phyloP scores from a whole-genome alignment of 306 rosid genomes.

The Cucumis sativus region DNA sequence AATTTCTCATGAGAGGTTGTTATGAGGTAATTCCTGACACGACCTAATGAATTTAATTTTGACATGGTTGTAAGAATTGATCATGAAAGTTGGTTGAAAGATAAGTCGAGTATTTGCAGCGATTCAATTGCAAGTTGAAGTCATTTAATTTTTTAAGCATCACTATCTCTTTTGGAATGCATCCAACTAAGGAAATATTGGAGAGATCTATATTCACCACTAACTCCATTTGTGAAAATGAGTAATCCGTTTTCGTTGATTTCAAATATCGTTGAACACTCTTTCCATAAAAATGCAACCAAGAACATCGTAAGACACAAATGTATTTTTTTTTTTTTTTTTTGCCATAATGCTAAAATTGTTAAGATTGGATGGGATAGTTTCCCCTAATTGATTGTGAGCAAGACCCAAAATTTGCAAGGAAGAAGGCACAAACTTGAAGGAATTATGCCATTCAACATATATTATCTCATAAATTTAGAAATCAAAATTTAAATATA shows the following conservation, averaged over 20 bases:
- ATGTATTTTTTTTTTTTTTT: too few relatives aligned
- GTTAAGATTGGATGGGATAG: background rate
- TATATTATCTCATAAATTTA: background rate
- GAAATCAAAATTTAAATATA: background rate
- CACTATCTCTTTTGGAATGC: background rate
- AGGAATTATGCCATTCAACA: background rate
- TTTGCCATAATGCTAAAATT: too few relatives aligned
- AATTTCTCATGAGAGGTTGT: background rate
- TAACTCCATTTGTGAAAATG: accelerated
- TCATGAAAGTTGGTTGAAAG: background rate
- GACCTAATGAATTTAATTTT: background rate
- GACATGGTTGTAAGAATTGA: background rate
- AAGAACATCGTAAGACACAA: too few relatives aligned
- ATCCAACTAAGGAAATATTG: background rate
- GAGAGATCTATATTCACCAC: background rate
- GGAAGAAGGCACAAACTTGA: background rate
- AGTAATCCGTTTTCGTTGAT: too few relatives aligned
- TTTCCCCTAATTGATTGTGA: background rate
- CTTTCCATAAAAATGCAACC: too few relatives aligned
- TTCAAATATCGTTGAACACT: too few relatives aligned
- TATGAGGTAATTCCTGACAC: background rate
- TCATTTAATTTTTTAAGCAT: background rate
- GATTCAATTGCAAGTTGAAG: background rate
- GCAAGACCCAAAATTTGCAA: slow-evolving; percentile 11
- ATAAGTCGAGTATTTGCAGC: background rate